Base-by-base conservation (phyloP, 2,329 filamentous ascomycete species). In the Phoma sp. region DNA sequence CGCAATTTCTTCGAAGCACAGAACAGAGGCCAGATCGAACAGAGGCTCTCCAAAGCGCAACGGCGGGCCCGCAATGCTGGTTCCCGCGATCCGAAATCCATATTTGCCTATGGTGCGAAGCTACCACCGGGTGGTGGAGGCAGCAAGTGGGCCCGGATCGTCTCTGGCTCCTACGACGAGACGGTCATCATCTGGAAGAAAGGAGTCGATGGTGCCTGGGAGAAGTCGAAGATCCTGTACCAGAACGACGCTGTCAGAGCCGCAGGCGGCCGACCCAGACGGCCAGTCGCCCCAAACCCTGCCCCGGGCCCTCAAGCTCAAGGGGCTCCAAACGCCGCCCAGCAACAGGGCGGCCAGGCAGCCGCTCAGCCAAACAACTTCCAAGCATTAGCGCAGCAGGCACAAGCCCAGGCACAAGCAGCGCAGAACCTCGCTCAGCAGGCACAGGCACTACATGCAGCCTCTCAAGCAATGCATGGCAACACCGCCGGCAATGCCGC, bases 101-200 rank as follows among this genome's bases (percentile, higher is more conserved):
- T 96, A 39, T 87, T 87, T 51, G 89, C 91, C 0, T 86, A 91
- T 44, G 93, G 93, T 0, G 91, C 93, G 15, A 95, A 91, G 71
- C 82, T 98, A 2, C 94, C 94, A 1, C 93, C 94, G 0, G 94
- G 94, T 12, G 93, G 94, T 22, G 94, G 94, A 35, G 92, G 94
- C 24, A 91, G 91, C 68, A 88, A 84, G 63, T 97, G 94, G 80
- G 92, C 90, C 9, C 88, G 93, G n/a, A 99, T 99, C 55, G 92
- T 99, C 3, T 97, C 93, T 6, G 95, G 95, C 2, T 96, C 92
- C 0, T 99, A 99, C 65, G 95, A 99, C 65, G 92, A 96, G 77
- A 93, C 88, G 10, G 92, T 99, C 64, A 93, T 97, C 62, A 91
- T 99, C 52, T 99, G 95, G 95, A 89, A 90, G 64, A 88, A 91